phyloP scores from a whole-genome alignment of 768 basidiomycete species.

The Pilatotrama ljubarskyi region DNA sequence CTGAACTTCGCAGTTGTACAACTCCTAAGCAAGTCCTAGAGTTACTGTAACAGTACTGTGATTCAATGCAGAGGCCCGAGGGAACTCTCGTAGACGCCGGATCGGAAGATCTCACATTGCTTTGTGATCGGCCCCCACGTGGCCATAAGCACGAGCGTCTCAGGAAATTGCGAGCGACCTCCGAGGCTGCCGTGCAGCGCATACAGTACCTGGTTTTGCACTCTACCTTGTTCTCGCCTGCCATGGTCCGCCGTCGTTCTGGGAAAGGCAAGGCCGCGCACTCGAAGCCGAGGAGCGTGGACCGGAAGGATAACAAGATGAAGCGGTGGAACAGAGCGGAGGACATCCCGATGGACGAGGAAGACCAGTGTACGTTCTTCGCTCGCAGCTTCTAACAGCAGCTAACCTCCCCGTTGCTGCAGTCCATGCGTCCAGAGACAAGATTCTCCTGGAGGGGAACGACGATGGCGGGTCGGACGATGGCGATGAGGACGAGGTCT shows the following conservation, averaged over 20 bases:
- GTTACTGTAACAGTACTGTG: too few relatives aligned
- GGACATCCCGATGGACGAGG: slow-evolving; percentile 76
- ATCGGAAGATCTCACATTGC: background rate
- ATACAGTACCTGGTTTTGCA: background rate
- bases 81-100: background rate
- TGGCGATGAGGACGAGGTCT: slow-evolving; percentile 80
- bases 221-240: background rate
- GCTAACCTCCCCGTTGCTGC: background rate
- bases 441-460: slow-evolving; percentile 73
- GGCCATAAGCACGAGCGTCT: slow-evolving; percentile 1
- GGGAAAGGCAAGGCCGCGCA: slow-evolving; percentile 36
- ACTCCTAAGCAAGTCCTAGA: too few relatives aligned
- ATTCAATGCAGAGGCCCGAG: too few relatives aligned
- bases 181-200: background rate
- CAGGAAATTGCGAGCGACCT: slow-evolving; percentile 5
- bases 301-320: slow-evolving; percentile 52
- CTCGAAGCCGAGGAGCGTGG: slow-evolving; percentile 47
- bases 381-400: background rate
- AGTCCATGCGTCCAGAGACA: slow-evolving; percentile 79
- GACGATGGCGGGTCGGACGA: slow-evolving; percentile 48
- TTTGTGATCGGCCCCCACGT: slow-evolving; percentile 1
- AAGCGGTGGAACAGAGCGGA: slow-evolving; percentile 65
- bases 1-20: too few relatives aligned
- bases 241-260: slow-evolving; percentile 50
- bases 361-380: slow-evolving; percentile 67